Evolutionary conservation across 306 rosid species (phyloP).

Genomic region (Citrullus mucosospermus): DNA sequence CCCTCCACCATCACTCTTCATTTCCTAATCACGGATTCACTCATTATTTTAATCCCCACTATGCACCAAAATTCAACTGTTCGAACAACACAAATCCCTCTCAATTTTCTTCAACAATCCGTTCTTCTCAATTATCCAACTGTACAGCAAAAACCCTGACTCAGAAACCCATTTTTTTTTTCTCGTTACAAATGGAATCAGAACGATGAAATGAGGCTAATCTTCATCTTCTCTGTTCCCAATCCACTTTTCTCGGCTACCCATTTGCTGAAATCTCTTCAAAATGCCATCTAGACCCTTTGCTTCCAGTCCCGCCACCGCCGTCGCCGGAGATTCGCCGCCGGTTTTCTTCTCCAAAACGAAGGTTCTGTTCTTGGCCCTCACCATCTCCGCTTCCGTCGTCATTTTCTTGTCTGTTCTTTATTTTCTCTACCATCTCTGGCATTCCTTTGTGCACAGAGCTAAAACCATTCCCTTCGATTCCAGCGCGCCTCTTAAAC

Average conservation of each 20-base stretch:
- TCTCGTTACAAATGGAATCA: background rate
- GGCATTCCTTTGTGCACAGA: constrained; percentile 53
- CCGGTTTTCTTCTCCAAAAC: constrained; percentile 43
- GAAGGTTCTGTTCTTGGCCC: constrained; percentile 54
- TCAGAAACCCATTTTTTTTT: constrained; percentile 18
- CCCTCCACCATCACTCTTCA: constrained; percentile 28
- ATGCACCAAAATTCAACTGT: constrained; percentile 15
- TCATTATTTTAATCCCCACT: constrained; percentile 6
- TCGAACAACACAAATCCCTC: constrained; percentile 4
- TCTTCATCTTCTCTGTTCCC: constrained; percentile 2
- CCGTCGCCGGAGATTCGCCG: background rate
- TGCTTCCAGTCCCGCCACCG: constrained; percentile 13
- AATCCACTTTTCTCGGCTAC: constrained; percentile 3
- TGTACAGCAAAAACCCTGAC: constrained; percentile 47
- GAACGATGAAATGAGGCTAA: constrained; percentile 14
- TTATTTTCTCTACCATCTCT: constrained; percentile 66
- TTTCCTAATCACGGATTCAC: constrained; percentile 24
- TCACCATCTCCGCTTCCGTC: constrained; percentile 65
- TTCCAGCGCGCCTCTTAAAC: constrained; percentile 73
- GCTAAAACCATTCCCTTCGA: constrained; percentile 76
- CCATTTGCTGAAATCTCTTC: constrained; percentile 7
- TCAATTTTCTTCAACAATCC: constrained; percentile 8
- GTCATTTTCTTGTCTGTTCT: constrained; percentile 57
- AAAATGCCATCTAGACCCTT: constrained; percentile 78
- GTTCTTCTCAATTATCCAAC: constrained; percentile 35